Evolutionary conservation across 176 grass and related monocot genomes (phyloP).

Genomic region (Otatea glauca): DNA sequence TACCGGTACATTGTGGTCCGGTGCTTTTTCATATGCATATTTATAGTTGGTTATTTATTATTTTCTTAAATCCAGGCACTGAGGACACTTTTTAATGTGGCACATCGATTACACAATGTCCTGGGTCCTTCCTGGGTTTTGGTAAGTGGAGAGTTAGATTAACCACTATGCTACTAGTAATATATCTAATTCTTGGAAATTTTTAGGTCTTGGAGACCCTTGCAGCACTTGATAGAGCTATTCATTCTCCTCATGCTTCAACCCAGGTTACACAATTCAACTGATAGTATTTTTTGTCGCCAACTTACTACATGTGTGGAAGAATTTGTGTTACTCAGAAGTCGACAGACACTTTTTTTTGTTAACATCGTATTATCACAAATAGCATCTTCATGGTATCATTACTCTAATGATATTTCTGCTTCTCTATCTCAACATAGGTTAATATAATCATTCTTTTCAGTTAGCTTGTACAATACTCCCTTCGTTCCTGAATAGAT

Average conservation of each 20-base stretch:
- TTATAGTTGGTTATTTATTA: constrained; percentile 43
- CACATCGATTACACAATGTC: constrained; percentile 97
- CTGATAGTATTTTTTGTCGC: background rate
- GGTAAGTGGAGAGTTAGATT: constrained; percentile 61
- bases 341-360: background rate
- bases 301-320: constrained; percentile 19
- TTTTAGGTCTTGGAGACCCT: constrained; percentile 94
- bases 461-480: too few relatives aligned
- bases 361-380: constrained; percentile 16
- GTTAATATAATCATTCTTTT: too few relatives aligned
- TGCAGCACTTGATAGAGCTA: constrained; percentile 91
- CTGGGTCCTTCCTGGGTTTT: constrained; percentile 95
- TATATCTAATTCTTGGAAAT: constrained; percentile 33
- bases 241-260: constrained; percentile 96
- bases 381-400: background rate
- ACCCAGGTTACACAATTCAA: constrained; percentile 70
- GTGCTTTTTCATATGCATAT: constrained; percentile 25
- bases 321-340: constrained; percentile 22
- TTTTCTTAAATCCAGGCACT: constrained; percentile 66
- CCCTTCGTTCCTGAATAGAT: too few relatives aligned
- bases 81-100: constrained; percentile 97
- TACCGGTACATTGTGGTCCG: constrained; percentile 22
- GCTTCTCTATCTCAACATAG: background rate
- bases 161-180: constrained; percentile 28
- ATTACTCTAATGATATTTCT: background rate